phyloP scores from a whole-genome alignment of 2,329 filamentous ascomycete genomes.

The Cadophora sp. region DNA sequence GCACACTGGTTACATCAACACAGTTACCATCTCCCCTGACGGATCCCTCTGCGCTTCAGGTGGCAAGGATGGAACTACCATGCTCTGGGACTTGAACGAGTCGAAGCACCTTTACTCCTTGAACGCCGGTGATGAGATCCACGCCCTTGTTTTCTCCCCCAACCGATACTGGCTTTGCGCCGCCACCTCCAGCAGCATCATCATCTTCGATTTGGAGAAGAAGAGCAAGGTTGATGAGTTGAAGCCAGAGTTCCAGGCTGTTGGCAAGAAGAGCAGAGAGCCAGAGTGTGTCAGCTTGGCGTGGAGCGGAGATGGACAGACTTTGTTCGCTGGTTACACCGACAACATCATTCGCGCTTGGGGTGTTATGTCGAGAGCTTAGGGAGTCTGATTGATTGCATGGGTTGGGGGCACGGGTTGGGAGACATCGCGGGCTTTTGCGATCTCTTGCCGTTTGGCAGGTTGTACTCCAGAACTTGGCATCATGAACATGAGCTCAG shows the following conservation, averaged over 20 bases:
- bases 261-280: slow-evolving; percentile 98
- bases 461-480: slow-evolving; percentile 45
- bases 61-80: slow-evolving; percentile 99
- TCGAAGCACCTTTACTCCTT: slow-evolving; percentile 99
- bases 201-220: slow-evolving; percentile 99
- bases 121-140: slow-evolving; percentile 99
- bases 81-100: slow-evolving; percentile 99
- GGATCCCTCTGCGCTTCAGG: slow-evolving; percentile 98
- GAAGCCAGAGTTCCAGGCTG: slow-evolving; percentile 95
- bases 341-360: slow-evolving; percentile 99
- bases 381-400: slow-evolving; percentile 49
- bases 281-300: slow-evolving; percentile 97
- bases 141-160: slow-evolving; percentile 99
- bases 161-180: slow-evolving; percentile 99
- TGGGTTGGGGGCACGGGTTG: slow-evolving; percentile 39
- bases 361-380: slow-evolving; percentile 96
- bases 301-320: slow-evolving; percentile 98
- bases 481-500: slow-evolving; percentile 42
- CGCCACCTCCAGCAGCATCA: slow-evolving; percentile 95
- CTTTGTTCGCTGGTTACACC: slow-evolving; percentile 99
- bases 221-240: slow-evolving; percentile 99
- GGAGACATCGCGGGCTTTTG: slow-evolving; percentile 44
- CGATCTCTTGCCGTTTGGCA: slow-evolving; percentile 43
- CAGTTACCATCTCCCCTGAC: slow-evolving; percentile 99
- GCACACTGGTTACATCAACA: slow-evolving; percentile 99